A percentile compares a stretch with the other conserved stretches of the same genome.
These are phyloP conservation scores for Cytospora schulzeri DNA, from an alignment of 2,329 filamentous ascomycete species.

Conservation along the genomic window DNA sequence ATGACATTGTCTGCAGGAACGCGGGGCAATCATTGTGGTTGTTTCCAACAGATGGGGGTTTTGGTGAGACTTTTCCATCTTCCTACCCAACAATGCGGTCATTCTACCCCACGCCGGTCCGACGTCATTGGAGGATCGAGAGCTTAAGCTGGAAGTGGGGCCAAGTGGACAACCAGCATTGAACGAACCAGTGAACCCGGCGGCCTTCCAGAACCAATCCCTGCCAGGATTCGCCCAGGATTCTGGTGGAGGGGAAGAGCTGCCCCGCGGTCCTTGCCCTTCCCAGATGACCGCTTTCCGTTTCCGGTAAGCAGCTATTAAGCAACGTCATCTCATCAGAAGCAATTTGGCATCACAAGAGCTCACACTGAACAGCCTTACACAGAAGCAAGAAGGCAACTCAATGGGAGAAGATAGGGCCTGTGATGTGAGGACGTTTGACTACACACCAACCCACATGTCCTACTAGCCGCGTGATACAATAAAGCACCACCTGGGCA, in stretches of 20 bases:
- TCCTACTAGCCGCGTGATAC: not conserved
- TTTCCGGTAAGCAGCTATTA: constrained; percentile 12
- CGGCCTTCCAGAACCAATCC: too few species aligned
- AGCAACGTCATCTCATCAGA: constrained; percentile 12
- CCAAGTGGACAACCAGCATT: constrained; percentile 7
- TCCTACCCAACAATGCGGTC: not conserved
- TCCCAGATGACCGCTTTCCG: constrained; percentile 2
- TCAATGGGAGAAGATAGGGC: not conserved
- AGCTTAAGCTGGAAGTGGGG: not conserved
- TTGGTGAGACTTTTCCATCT: not conserved
- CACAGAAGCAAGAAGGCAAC: not conserved
- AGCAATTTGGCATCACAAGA: too few species aligned
- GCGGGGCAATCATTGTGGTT: constrained; percentile 9
- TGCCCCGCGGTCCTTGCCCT: not conserved
- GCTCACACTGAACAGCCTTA: too few species aligned
- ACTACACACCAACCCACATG: too few species aligned
- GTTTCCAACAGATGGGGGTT: not conserved
- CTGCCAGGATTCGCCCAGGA: not conserved
- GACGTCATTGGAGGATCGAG: constrained; percentile 9
- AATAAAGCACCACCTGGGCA: too few species aligned
- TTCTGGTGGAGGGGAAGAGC: not conserved
- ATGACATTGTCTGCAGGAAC: constrained; percentile 16
- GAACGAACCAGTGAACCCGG: too few species aligned
- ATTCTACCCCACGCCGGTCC: not conserved
- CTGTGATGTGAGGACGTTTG: not conserved